Evolutionary conservation across 2,329 filamentous ascomycete species (phyloP).

Genomic region (Alternaria incomplexa): DNA sequence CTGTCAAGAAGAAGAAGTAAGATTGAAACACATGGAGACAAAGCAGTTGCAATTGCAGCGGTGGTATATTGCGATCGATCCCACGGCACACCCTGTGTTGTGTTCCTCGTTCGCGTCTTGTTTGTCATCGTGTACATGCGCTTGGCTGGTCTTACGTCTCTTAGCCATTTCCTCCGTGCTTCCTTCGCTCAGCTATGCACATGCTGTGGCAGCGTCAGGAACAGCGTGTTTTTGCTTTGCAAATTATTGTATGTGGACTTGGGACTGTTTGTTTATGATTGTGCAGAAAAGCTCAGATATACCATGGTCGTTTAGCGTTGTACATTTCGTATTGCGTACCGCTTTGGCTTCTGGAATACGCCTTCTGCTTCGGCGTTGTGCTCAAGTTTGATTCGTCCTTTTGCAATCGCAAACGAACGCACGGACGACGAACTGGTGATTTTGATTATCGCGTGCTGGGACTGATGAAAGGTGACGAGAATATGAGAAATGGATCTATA

Average conservation of each 20-base stretch:
- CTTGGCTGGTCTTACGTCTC: neutral
- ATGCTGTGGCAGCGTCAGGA: neutral
- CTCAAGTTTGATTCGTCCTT: neutral
- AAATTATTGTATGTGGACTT: neutral
- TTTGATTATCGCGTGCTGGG: neutral
- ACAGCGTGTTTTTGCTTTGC: neutral
- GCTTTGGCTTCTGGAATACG: constrained; percentile 9
- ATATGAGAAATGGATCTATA: neutral
- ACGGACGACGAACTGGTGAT: neutral
- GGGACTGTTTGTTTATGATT: neutral
- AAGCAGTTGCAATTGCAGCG: neutral
- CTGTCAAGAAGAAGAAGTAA: constrained; percentile 12
- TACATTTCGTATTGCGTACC: constrained; percentile 3
- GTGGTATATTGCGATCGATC: neutral
- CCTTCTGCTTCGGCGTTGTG: constrained; percentile 4
- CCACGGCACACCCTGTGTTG: neutral
- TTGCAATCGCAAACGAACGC: neutral
- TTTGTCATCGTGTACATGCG: neutral
- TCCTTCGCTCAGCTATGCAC: neutral
- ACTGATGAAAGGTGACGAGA: neutral
- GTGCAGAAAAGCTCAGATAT: constrained; percentile 28
- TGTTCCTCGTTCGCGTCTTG: neutral
- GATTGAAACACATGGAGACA: neutral
- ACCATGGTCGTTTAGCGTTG: constrained; percentile 22
- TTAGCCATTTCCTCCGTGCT: neutral